Base-by-base conservation (phyloP, 1,139 yeast species). In the Yamadazyma pseudoaaseri region DNA sequence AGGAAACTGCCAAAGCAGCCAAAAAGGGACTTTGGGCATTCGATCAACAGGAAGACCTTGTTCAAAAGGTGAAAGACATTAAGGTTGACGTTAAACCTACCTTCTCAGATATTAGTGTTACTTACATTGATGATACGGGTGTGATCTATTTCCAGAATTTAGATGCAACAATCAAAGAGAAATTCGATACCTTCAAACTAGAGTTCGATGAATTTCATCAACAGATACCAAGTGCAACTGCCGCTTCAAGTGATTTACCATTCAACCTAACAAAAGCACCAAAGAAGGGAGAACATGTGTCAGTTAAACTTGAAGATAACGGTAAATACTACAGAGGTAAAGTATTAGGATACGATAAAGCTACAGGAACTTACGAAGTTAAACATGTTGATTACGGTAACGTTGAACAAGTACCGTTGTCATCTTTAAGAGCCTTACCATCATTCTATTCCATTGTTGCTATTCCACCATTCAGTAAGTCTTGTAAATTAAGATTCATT, bases 301-400 rank as follows among this genome's bases (percentile, higher is more conserved):
- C 81, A 12, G 83, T 81, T 30, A 72, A 70, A 44, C 70, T 70
- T 39, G 61, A 71, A 6, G 77, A 72, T 29, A 74, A 75, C 46
- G 73, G 75, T 23, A 75, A 73, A 48, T 81, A 56, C 53, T 78
- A 76, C 58, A 76, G 90, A 52, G 90, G 81, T 12, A 69, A 61
- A 42, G 76, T 84, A 28, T 38, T 71, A 11, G 58, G 65, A 11
- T 65, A 66, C 41, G 86, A 82, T 45, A 71, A 71, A 43, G 47
- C 70, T 6, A 51, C 70, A 20, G 60, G 60, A 37, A 62, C 62
- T 39, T 77, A 61, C 45, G 71, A 73, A 31, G 80, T 83, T 15
- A 70, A 72, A 47, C 81, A 80, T 43, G 56, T 82, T 38, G 94
- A 84, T 54, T 78, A 76, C 44, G 92, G 92, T 31, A 76, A 76